Evolutionary conservation across 331 rosid genomes (phyloP).

Genomic region (Ulmus americana): DNA sequence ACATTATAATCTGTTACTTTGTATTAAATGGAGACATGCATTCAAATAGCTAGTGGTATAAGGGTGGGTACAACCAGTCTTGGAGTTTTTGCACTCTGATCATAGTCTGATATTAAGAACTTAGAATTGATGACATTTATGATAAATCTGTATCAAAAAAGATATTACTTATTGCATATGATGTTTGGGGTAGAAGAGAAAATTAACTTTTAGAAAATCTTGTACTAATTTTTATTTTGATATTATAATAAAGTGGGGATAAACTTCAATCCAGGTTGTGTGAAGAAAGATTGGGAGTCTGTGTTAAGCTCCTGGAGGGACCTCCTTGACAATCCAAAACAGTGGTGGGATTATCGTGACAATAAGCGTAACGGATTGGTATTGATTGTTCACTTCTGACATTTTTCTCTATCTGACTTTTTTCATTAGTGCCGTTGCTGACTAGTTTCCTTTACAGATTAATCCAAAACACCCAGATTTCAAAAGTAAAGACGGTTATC

Average conservation of each 20-base stretch:
- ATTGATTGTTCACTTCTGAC: slow-evolving; percentile 13
- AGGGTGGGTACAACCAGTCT: too few species aligned
- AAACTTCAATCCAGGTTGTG: slow-evolving; percentile 3
- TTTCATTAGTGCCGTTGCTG: slow-evolving; percentile 6
- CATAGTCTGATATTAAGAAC: slow-evolving; percentile 22
- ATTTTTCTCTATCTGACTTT: slow-evolving; percentile 7
- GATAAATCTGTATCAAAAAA: neutral
- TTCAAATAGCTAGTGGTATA: neutral
- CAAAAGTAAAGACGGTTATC: slow-evolving; percentile 41
- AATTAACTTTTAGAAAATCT: too few species aligned
- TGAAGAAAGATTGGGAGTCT: slow-evolving; percentile 6
- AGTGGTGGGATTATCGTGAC: slow-evolving; percentile 52
- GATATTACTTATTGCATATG: too few species aligned
- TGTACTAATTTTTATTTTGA: too few species aligned
- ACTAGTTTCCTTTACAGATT: slow-evolving; percentile 34
- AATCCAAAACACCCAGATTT: slow-evolving; percentile 48
- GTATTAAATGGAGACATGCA: neutral
- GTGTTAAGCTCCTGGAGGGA: slow-evolving; percentile 35
- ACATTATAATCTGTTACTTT: slow-evolving; percentile 3
- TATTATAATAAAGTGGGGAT: too few species aligned
- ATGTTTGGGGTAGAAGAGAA: too few species aligned
- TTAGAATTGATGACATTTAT: slow-evolving; percentile 5
- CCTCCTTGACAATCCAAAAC: slow-evolving; percentile 48
- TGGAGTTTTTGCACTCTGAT: slow-evolving; percentile 18
- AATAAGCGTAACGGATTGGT: slow-evolving; percentile 41